Percentiles rank a stretch among this genome's conserved stretches.
phyloP scores from a whole-genome alignment of 371 early-diverging fungal genomes.

The Blastocladiella emersonii region DNA sequence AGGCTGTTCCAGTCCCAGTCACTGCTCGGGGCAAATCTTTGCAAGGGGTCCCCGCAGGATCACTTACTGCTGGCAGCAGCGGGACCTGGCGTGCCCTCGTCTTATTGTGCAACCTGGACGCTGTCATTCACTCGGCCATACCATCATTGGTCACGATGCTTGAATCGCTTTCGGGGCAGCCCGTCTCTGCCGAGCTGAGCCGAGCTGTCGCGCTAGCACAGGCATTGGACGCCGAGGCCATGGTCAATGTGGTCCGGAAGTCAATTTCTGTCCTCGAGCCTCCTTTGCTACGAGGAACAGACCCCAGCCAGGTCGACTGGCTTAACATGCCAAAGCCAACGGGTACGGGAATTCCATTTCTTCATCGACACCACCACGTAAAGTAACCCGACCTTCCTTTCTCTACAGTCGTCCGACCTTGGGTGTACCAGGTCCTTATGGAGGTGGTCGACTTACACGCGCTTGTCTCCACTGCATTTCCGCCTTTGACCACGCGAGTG shows the following conservation, averaged over 20 bases:
- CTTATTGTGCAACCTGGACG: slow-evolving; percentile 64
- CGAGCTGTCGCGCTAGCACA: slow-evolving; percentile 42
- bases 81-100: slow-evolving; percentile 56
- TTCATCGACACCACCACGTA: too few relatives aligned
- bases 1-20: slow-evolving; percentile 14
- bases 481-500: slow-evolving; percentile 57
- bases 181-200: slow-evolving; percentile 14
- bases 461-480: slow-evolving; percentile 30
- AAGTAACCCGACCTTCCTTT: too few relatives aligned
- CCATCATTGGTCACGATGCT: slow-evolving; percentile 40
- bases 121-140: slow-evolving; percentile 46
- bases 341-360: slow-evolving; percentile 30
- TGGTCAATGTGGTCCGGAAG: slow-evolving; percentile 67
- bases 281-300: slow-evolving; percentile 60
- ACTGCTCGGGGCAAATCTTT: slow-evolving; percentile 1
- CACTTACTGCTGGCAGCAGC: slow-evolving; percentile 10
- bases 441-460: slow-evolving; percentile 82
- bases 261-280: slow-evolving; percentile 48
- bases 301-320: slow-evolving; percentile 79
- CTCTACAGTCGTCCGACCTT: slow-evolving; percentile 61
- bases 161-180: slow-evolving; percentile 8
- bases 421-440: slow-evolving; percentile 74
- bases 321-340: slow-evolving; percentile 49
- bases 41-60: slow-evolving; percentile 5
- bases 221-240: slow-evolving; percentile 60